Conservation (phyloP, 2,329 filamentous ascomycete species). For the Pseudogymnoascus sp. region DNA sequence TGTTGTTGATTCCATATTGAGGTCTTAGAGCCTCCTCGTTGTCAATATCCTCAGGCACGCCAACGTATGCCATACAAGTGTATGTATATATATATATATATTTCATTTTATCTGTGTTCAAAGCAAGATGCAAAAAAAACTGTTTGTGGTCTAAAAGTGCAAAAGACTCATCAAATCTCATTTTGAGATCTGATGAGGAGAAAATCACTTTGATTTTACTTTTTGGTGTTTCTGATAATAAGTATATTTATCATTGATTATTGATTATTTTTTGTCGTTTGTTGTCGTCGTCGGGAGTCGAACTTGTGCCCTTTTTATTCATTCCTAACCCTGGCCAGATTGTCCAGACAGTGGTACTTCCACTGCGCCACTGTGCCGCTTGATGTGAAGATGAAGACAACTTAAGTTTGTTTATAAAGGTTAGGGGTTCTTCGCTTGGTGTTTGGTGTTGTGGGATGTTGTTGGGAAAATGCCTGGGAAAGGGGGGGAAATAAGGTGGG, state of each 20-base stretch:
- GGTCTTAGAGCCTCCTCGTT: background rate
- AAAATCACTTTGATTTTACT: constrained; percentile 8
- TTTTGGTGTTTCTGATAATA: background rate
- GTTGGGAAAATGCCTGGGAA: background rate
- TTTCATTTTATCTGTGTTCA: background rate
- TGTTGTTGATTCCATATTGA: background rate
- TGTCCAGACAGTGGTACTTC: constrained; percentile 1
- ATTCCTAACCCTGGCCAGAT: background rate
- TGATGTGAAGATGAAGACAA: background rate
- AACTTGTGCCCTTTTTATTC: background rate
- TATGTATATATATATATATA: background rate
- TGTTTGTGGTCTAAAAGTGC: background rate
- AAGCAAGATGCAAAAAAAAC: background rate
- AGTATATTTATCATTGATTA: no score
- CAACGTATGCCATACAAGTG: background rate
- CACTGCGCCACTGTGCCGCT: background rate
- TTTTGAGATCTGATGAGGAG: constrained; percentile 3
- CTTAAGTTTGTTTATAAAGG: background rate
- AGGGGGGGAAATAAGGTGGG: background rate
- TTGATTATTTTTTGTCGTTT: no score
- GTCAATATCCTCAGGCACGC: background rate
- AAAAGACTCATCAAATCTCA: constrained; percentile 1
- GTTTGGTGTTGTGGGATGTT: background rate
- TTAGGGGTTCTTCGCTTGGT: background rate
- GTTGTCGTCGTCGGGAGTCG: background rate